Evolutionary conservation across 2,329 filamentous ascomycete genomes (phyloP), one percentile per base, ranked within the genome.

Genomic region (Fusarium sp.): DNA sequence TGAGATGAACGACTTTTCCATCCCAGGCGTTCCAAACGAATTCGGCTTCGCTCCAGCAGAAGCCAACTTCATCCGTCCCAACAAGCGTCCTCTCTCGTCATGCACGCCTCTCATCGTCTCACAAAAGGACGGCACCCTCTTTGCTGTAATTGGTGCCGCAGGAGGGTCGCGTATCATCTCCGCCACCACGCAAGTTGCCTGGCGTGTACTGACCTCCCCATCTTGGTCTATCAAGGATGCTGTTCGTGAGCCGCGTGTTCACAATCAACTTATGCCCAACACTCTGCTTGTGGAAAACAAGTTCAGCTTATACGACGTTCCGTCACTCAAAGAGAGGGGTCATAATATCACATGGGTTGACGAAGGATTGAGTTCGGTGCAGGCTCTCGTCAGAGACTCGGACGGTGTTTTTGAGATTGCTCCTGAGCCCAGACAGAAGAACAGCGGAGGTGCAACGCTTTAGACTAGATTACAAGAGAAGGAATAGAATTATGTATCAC

Each of bases 91-190:
- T 0, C 82, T 97, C 6, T 94, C 91, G 3, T 94, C 91, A 66
- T 94, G 96, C 71, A 89, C 91, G 0, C 93, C 94, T 6, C 83
- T 93, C 57, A 94, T 97, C 52, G 87, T 90, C 67, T 88, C 91
- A 57, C 81, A 86, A 61, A 81, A 86, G 4, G 85, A 91, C 72
- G 86, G 88, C 18, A 84, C 82, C 1, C 83, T 97, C 2, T 91
- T 90, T 75, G 87, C 92, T 58, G 82, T 88, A 56, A 85, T 92
- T 9, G 93, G 93, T 40, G 90, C 92, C 0, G 92, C 93, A 0
- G 94, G 94, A 33, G 94, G 93, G 4, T 92, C 89, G 20, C 86
- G 92, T 30, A 97, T 97, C 81, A 93, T 94, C 76, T 95, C 92
- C 0, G 82, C 91, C 4, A 94, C 91, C 0, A 84, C 93, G 9